phyloP scores from a whole-genome alignment of 2,329 filamentous ascomycete genomes.

The Botrytis fragariae region DNA sequence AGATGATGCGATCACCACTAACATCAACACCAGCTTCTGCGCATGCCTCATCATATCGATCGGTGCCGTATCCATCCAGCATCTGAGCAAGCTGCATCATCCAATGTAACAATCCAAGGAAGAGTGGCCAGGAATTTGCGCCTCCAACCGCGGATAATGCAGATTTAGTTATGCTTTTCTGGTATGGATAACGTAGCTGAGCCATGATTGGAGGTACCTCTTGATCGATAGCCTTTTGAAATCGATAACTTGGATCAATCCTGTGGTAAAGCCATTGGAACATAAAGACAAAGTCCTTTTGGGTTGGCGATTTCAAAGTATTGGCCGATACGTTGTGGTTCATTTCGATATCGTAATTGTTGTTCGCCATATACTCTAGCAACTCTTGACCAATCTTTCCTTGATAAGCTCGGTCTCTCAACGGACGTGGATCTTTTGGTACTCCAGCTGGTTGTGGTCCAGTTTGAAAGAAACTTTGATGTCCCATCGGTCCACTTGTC shows the following conservation, averaged over 20 bases:
- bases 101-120: slow-evolving; percentile 93
- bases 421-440: slow-evolving; percentile 79
- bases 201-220: slow-evolving; percentile 92
- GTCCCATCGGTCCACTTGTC: slow-evolving; percentile 61
- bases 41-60: slow-evolving; percentile 87
- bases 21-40: slow-evolving; percentile 86
- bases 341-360: slow-evolving; percentile 98
- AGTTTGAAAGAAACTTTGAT: slow-evolving; percentile 94
- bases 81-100: slow-evolving; percentile 98
- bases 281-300: slow-evolving; percentile 97
- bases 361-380: slow-evolving; percentile 83
- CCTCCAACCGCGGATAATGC: slow-evolving; percentile 93
- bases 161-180: slow-evolving; percentile 93
- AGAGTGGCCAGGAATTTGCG: slow-evolving; percentile 88
- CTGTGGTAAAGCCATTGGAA: slow-evolving; percentile 98
- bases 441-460: slow-evolving; percentile 78
- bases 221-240: slow-evolving; percentile 91
- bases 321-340: slow-evolving; percentile 91
- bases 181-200: slow-evolving; percentile 90
- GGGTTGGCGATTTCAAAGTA: slow-evolving; percentile 87
- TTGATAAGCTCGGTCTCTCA: slow-evolving; percentile 79
- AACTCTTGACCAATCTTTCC: slow-evolving; percentile 83
- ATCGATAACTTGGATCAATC: slow-evolving; percentile 90
- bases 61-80: slow-evolving; percentile 76
- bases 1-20: slow-evolving; percentile 86